phyloP scores from a whole-genome alignment of 2,329 filamentous ascomycete genomes.

The Trichoderma breve region DNA sequence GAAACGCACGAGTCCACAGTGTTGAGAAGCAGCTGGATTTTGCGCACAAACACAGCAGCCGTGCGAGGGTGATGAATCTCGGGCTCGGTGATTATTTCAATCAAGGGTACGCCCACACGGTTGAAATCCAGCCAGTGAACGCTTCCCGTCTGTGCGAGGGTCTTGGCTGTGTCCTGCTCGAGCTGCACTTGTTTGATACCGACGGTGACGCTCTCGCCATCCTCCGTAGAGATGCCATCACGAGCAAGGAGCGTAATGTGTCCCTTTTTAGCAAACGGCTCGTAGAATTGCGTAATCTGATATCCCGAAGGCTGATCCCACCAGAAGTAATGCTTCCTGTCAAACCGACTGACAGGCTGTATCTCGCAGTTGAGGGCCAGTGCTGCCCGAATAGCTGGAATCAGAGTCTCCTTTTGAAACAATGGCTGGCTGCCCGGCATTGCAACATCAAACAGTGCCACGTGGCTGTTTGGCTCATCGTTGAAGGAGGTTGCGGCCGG shows the following conservation, averaged over 20 bases:
- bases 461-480: slow-evolving; percentile 77
- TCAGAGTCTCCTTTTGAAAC: slow-evolving; percentile 78
- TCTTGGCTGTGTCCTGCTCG: slow-evolving; percentile 98
- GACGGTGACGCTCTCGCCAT: slow-evolving; percentile 67
- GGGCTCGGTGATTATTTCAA: slow-evolving; percentile 92
- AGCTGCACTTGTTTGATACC: slow-evolving; percentile 93
- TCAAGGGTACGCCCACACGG: slow-evolving; percentile 81
- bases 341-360: slow-evolving; percentile 76
- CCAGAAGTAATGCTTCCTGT: slow-evolving; percentile 98
- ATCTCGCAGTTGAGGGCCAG: slow-evolving; percentile 79
- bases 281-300: slow-evolving; percentile 96
- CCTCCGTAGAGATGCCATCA: slow-evolving; percentile 76
- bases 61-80: slow-evolving; percentile 84
- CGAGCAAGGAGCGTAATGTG: slow-evolving; percentile 66
- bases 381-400: slow-evolving; percentile 88
- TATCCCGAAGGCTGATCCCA: slow-evolving; percentile 97
- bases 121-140: slow-evolving; percentile 89
- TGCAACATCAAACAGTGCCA: slow-evolving; percentile 83
- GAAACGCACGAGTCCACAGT: slow-evolving; percentile 81
- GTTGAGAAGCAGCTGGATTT: slow-evolving; percentile 77
- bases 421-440: slow-evolving; percentile 85
- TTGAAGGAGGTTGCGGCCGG: slow-evolving; percentile 62
- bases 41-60: slow-evolving; percentile 83
- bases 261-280: slow-evolving; percentile 68
- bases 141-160: slow-evolving; percentile 70